Evolutionary conservation across 1,284 basidiomycete species (phyloP).

Genomic region (Cystobasidiaceae sp.): DNA sequence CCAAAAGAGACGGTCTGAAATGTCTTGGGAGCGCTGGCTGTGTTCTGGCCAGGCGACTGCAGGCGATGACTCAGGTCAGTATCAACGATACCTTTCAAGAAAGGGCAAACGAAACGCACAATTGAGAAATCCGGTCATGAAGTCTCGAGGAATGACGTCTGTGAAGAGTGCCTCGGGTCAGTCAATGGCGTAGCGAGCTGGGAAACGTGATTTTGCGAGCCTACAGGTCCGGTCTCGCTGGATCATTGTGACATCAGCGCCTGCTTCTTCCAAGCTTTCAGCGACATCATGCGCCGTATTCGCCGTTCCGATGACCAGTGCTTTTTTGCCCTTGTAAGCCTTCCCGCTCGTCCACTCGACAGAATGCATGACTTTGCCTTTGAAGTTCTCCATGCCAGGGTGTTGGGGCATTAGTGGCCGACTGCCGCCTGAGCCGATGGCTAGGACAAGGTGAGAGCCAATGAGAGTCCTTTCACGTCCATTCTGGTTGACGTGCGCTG

Average conservation of each 20-base stretch:
- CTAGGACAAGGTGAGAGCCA: slow-evolving; percentile 1
- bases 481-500: background rate
- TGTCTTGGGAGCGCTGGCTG: slow-evolving; percentile 1
- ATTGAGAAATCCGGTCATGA: slow-evolving; percentile 6
- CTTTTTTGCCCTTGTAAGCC: slow-evolving; percentile 12
- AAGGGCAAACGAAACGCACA: background rate
- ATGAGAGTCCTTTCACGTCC: background rate
- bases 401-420: slow-evolving; percentile 2
- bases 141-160: slow-evolving; percentile 7
- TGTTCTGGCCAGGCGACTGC: slow-evolving; percentile 2
- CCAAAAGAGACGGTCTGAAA: slow-evolving; percentile 15
- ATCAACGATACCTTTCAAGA: background rate
- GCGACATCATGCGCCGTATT: slow-evolving; percentile 22
- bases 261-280: slow-evolving; percentile 1
- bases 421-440: slow-evolving; percentile 14
- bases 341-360: background rate
- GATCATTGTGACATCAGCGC: slow-evolving; percentile 9
- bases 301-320: slow-evolving; percentile 13
- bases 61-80: background rate
- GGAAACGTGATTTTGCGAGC: background rate
- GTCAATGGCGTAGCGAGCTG: background rate
- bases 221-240: slow-evolving; percentile 5
- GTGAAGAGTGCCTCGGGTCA: background rate
- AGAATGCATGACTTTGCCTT: slow-evolving; percentile 22
- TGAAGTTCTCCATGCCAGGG: slow-evolving; percentile 13